A percentile compares a stretch with the other conserved stretches of the same genome.
Conservation (phyloP, 371 early-diverging fungal species). For the Basidiobolus meristosporus region DNA sequence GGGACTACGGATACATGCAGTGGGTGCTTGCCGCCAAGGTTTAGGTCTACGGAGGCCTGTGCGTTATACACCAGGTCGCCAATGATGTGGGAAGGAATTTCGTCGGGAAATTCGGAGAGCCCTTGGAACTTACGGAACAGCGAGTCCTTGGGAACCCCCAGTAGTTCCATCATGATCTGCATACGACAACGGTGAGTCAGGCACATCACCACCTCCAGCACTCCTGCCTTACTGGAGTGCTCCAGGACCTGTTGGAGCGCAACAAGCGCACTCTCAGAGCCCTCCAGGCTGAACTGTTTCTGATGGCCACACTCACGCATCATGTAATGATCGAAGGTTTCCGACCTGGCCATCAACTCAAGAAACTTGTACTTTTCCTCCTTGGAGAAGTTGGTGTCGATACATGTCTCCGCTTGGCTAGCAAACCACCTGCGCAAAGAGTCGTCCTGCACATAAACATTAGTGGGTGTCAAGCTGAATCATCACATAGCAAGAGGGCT, state of each 20-base stretch:
- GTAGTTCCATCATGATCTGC: conserved; percentile 69
- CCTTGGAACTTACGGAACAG: conserved; percentile 42
- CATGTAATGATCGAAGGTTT: conserved; percentile 88
- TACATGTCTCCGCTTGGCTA: conserved; percentile 13
- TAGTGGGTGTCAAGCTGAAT: conserved; percentile 17
- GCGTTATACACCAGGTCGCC: conserved; percentile 76
- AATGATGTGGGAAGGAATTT: conserved; percentile 53
- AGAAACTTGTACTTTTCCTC: not conserved
- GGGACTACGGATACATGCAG: conserved; percentile 73
- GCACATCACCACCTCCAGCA: conserved; percentile 71
- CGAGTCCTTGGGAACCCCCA: conserved; percentile 23
- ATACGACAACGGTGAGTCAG: conserved; percentile 96
- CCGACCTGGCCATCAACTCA: not conserved
- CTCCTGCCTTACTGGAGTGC: conserved; percentile 18
- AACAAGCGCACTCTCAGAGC: conserved; percentile 91
- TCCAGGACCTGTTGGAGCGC: conserved; percentile 66
- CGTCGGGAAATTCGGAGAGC: conserved; percentile 76
- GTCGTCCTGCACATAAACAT: conserved; percentile 48
- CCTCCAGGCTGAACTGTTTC: conserved; percentile 91
- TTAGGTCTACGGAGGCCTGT: conserved; percentile 11
- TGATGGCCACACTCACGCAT: conserved; percentile 84
- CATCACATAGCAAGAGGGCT: conserved; percentile 9
- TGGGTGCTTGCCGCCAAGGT: conserved; percentile 7
- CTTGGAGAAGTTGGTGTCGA: not conserved
- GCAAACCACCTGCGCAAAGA: conserved; percentile 50